A percentile compares a stretch with the other conserved stretches of the same genome.
Evolutionary conservation across 768 basidiomycete species (phyloP).

Genomic region (Boletus rubescentipes): DNA sequence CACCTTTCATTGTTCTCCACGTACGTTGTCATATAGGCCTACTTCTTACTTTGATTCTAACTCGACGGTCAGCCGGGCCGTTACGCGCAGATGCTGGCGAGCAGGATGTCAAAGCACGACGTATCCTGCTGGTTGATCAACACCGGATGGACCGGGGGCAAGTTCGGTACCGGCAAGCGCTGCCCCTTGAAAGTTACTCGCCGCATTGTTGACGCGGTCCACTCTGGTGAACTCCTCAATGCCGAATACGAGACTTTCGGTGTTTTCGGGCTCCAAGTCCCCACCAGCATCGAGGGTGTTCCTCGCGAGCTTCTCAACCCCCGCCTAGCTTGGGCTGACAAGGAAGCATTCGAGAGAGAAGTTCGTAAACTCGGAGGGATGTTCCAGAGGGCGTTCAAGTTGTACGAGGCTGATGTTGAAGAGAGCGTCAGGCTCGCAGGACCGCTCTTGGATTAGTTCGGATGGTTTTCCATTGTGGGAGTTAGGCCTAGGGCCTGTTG

Average conservation of each 20-base stretch:
- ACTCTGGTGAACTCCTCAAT: slow-evolving; percentile 86
- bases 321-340: slow-evolving; percentile 79
- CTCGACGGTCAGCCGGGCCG: slow-evolving; percentile 64
- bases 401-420: slow-evolving; percentile 86
- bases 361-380: slow-evolving; percentile 85
- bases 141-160: slow-evolving; percentile 96
- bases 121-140: slow-evolving; percentile 99
- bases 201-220: slow-evolving; percentile 95
- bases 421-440: slow-evolving; percentile 82
- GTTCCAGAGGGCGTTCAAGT: slow-evolving; percentile 92
- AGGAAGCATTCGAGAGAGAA: slow-evolving; percentile 88
- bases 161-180: slow-evolving; percentile 89
- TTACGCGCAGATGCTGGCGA: slow-evolving; percentile 96
- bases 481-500: background rate
- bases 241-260: slow-evolving; percentile 85
- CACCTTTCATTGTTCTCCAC: slow-evolving; percentile 99
- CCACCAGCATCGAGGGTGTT: slow-evolving; percentile 79
- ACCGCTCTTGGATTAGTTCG: slow-evolving; percentile 42
- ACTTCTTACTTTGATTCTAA: slow-evolving; percentile 2
- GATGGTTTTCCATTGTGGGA: background rate
- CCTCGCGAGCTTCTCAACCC: slow-evolving; percentile 92
- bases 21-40: slow-evolving; percentile 37
- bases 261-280: slow-evolving; percentile 83
- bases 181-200: slow-evolving; percentile 97
- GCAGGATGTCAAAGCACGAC: slow-evolving; percentile 85